Evolutionary conservation across 1,284 basidiomycete genomes (phyloP).

Genomic region (Ceratobasidium sp.): DNA sequence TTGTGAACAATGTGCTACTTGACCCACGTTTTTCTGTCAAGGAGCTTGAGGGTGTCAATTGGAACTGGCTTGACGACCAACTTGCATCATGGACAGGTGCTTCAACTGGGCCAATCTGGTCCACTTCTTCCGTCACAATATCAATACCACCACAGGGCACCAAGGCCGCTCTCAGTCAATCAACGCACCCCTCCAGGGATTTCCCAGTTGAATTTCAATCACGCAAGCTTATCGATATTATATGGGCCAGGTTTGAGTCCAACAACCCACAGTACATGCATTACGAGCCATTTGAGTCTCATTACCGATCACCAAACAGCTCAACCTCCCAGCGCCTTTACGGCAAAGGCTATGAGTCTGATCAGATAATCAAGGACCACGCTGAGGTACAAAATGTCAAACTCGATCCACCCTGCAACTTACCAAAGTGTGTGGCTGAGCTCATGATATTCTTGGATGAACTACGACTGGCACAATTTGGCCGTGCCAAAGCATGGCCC

Average conservation of each 20-base stretch:
- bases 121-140: neutral
- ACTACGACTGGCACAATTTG: slow-evolving; percentile 50
- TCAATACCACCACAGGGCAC: neutral
- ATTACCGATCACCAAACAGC: neutral
- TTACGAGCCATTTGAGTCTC: slow-evolving; percentile 1
- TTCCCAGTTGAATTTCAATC: neutral
- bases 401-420: slow-evolving; percentile 42
- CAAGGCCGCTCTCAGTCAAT: neutral
- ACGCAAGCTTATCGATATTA: neutral
- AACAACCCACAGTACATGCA: slow-evolving; percentile 14
- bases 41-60: neutral
- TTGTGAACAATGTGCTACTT: slow-evolving; percentile 12
- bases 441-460: slow-evolving; percentile 52
- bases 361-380: slow-evolving; percentile 5
- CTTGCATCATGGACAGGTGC: neutral
- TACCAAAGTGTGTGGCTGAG: slow-evolving; percentile 44
- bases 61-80: neutral
- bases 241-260: neutral
- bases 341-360: slow-evolving; percentile 8
- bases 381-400: slow-evolving; percentile 10
- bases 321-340: neutral
- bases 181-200: neutral
- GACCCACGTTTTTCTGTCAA: neutral
- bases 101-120: neutral
- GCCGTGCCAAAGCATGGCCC: slow-evolving; percentile 48